Evolutionary conservation across 306 rosid genomes (phyloP).

Genomic region (Citrullus amarus): DNA sequence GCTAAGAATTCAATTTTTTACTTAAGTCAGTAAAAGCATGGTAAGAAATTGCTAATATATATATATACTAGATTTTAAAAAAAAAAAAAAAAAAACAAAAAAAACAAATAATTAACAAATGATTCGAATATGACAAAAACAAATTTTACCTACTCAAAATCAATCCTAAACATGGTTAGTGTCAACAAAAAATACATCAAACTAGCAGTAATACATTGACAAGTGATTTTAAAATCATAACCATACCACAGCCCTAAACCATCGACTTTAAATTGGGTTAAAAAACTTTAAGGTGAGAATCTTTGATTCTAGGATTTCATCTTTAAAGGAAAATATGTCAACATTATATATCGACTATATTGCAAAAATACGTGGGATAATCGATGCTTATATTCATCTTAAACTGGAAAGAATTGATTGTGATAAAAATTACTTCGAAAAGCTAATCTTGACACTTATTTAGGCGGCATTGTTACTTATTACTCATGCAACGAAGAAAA

Average conservation of each 20-base stretch:
- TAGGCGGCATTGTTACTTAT: not conserved
- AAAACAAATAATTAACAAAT: too few species aligned
- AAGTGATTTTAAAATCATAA: not conserved
- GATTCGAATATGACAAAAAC: too few species aligned
- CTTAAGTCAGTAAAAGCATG: too few species aligned
- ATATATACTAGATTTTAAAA: too few species aligned
- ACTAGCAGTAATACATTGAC: not conserved
- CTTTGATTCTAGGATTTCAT: not conserved
- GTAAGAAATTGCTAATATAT: too few species aligned
- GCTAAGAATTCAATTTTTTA: too few species aligned
- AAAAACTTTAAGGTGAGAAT: too few species aligned
- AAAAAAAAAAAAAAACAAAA: too few species aligned
- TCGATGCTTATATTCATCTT: not conserved
- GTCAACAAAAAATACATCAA: not conserved
- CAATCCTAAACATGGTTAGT: too few species aligned
- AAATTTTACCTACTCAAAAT: too few species aligned
- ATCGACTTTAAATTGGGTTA: not conserved
- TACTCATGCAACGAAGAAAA: not conserved
- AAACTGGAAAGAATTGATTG: not conserved
- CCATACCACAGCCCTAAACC: not conserved
- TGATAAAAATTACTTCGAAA: not conserved
- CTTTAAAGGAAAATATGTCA: not conserved
- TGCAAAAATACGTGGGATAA: not conserved
- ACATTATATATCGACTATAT: not conserved
- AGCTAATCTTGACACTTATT: not conserved